These are phyloP conservation scores for Pleurotus djamor DNA, from an alignment of 768 basidiomycete species.

Conservation along the genomic window DNA sequence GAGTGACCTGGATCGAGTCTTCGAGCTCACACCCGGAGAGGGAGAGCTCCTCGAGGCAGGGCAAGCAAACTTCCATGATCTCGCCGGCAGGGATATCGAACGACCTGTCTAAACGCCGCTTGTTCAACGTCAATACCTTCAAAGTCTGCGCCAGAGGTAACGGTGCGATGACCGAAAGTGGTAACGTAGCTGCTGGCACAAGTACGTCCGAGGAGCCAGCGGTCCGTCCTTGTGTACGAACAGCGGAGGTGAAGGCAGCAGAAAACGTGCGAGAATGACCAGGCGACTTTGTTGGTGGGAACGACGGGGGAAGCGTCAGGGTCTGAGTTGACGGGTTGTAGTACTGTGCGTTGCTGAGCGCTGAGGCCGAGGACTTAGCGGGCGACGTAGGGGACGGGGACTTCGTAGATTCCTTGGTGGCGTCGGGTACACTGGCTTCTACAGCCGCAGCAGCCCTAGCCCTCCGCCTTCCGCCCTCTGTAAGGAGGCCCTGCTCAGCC, in stretches of 20 bases:
- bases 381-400: conserved; percentile 16
- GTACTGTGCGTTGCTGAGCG: conserved; percentile 49
- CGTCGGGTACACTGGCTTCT: conserved; percentile 10
- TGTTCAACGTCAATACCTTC: conserved; percentile 55
- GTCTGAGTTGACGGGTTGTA: conserved; percentile 55
- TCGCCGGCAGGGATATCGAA: conserved; percentile 49
- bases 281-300: conserved; percentile 45
- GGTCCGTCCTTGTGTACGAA: conserved; percentile 14
- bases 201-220: conserved; percentile 36
- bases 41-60: conserved; percentile 69
- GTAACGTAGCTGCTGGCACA: conserved; percentile 67
- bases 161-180: conserved; percentile 55
- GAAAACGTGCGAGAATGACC: conserved; percentile 67
- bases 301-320: conserved; percentile 62
- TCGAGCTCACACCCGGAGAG: conserved; percentile 72
- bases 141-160: conserved; percentile 63
- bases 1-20: conserved; percentile 53
- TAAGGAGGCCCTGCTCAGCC: conserved; percentile 70
- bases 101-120: conserved; percentile 65
- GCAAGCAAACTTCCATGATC: conserved; percentile 44
- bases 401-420: conserved; percentile 6
- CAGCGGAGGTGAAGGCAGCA: conserved; percentile 30
- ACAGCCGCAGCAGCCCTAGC: conserved; percentile 55
- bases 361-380: conserved; percentile 18
- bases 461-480: conserved; percentile 70